Conservation (phyloP, 2,329 filamentous ascomycete species). For the Fusarium denticulatum region DNA sequence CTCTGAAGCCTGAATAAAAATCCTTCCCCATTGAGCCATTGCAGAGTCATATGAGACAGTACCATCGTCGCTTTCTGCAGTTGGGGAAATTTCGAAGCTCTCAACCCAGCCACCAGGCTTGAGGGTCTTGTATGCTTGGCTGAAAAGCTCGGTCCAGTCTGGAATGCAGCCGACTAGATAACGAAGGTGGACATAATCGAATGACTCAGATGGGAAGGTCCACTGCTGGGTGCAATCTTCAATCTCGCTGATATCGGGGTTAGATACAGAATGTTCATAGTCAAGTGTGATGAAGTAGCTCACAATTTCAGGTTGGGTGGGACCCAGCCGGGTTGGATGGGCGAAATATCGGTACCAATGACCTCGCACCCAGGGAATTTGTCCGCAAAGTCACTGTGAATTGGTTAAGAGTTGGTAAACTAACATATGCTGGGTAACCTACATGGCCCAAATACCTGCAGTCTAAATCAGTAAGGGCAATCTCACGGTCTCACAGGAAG, state of each 20-base stretch:
- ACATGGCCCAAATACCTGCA: neutral
- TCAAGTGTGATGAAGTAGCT: neutral
- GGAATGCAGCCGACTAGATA: neutral
- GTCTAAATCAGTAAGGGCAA: neutral
- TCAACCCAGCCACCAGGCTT: neutral
- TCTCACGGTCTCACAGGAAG: fast-evolving
- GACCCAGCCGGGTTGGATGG: neutral
- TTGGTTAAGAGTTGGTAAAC: neutral
- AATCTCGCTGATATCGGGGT: neutral
- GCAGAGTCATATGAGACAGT: neutral
- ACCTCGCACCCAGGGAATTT: neutral
- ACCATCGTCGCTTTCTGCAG: neutral
- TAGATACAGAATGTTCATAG: neutral
- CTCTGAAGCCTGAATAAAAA: neutral
- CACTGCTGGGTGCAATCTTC: neutral
- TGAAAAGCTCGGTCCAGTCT: neutral
- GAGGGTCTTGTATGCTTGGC: neutral
- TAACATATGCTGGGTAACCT: fast-evolving
- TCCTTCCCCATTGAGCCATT: neutral
- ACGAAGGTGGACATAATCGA: neutral
- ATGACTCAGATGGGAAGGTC: neutral
- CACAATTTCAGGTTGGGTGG: neutral
- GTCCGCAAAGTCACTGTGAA: neutral
- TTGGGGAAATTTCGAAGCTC: neutral
- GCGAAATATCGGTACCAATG: neutral